phyloP scores from a whole-genome alignment of 1,139 yeast species.

The Meyerozyma guilliermondii region DNA sequence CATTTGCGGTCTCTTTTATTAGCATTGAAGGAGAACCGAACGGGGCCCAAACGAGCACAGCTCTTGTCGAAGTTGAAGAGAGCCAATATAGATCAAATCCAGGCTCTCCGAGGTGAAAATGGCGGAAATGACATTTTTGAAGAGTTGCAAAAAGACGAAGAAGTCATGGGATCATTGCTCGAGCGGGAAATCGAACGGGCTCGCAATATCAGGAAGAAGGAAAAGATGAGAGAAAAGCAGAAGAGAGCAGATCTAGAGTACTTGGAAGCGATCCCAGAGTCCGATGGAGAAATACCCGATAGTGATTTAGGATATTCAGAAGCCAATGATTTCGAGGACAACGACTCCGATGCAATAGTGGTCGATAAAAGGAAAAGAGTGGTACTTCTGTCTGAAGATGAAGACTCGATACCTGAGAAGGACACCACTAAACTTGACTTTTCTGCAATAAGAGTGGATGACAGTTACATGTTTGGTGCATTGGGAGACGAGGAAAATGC shows the following conservation, averaged over 20 bases:
- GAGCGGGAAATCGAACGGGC: slow-evolving; percentile 60
- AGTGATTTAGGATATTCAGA: slow-evolving; percentile 18
- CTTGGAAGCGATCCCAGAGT: slow-evolving; percentile 14
- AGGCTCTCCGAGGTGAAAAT: slow-evolving; percentile 17
- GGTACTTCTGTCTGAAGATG: slow-evolving; percentile 9
- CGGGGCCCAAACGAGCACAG: slow-evolving; percentile 6
- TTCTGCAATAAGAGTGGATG: slow-evolving; percentile 18
- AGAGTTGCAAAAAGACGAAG: slow-evolving; percentile 39
- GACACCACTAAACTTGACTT: slow-evolving; percentile 6
- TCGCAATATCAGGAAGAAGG: slow-evolving; percentile 47
- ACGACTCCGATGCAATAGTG: slow-evolving; percentile 15
- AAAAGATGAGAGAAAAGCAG: slow-evolving; percentile 31
- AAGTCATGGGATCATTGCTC: slow-evolving; percentile 43
- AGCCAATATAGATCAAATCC: slow-evolving; percentile 35
- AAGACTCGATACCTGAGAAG: slow-evolving; percentile 7
- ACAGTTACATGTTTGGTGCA: slow-evolving; percentile 35
- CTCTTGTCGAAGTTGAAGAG: slow-evolving; percentile 25
- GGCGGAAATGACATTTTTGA: slow-evolving; percentile 28
- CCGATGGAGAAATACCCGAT: slow-evolving; percentile 18
- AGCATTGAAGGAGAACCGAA: slow-evolving; percentile 5
- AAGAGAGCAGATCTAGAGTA: slow-evolving; percentile 20
- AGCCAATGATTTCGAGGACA: slow-evolving; percentile 17
- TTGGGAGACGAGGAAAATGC: slow-evolving; percentile 10
- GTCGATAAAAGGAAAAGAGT: slow-evolving; percentile 13
- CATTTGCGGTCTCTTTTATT: slow-evolving; percentile 6